phyloP scores from a whole-genome alignment of 2,329 filamentous ascomycete species.

The Cercospora janseana region DNA sequence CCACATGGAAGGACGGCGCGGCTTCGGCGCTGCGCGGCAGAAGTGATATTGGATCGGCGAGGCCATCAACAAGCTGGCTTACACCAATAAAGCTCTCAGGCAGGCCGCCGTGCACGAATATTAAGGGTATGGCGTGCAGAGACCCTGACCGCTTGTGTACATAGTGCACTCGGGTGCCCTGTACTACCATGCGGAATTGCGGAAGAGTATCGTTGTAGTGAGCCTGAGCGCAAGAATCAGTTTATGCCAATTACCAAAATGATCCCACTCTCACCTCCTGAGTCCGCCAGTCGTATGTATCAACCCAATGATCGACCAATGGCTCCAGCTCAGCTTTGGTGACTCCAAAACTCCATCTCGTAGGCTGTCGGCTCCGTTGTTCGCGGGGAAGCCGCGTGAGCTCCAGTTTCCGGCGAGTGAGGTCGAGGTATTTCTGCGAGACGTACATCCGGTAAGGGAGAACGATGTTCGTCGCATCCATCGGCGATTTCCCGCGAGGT shows the following conservation, averaged over 20 bases:
- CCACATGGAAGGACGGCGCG: constrained; percentile 60
- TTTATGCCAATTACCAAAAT: neutral
- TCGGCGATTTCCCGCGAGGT: constrained; percentile 16
- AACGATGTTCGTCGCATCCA: constrained; percentile 12
- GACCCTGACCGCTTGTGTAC: constrained; percentile 59
- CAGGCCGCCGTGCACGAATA: constrained; percentile 61
- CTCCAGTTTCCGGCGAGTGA: constrained; percentile 66
- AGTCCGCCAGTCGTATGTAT: constrained; percentile 63
- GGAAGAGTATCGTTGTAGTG: constrained; percentile 59
- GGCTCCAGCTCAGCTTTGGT: constrained; percentile 63
- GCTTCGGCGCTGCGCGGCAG: constrained; percentile 29
- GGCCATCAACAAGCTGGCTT: constrained; percentile 53
- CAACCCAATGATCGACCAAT: constrained; percentile 59
- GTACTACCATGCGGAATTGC: constrained; percentile 61
- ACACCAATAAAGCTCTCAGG: constrained; percentile 64
- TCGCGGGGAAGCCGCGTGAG: constrained; percentile 65
- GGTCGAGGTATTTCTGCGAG: constrained; percentile 64
- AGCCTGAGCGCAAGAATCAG: constrained; percentile 27
- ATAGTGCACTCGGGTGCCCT: constrained; percentile 58
- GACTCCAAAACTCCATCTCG: constrained; percentile 46
- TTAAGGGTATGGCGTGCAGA: constrained; percentile 58
- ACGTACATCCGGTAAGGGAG: constrained; percentile 44
- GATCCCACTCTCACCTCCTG: constrained; percentile 46
- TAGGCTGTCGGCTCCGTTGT: constrained; percentile 31
- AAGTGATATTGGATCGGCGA: constrained; percentile 54